phyloP scores from a whole-genome alignment of 148 eudicot species.

The Rhododendron ovatum region DNA sequence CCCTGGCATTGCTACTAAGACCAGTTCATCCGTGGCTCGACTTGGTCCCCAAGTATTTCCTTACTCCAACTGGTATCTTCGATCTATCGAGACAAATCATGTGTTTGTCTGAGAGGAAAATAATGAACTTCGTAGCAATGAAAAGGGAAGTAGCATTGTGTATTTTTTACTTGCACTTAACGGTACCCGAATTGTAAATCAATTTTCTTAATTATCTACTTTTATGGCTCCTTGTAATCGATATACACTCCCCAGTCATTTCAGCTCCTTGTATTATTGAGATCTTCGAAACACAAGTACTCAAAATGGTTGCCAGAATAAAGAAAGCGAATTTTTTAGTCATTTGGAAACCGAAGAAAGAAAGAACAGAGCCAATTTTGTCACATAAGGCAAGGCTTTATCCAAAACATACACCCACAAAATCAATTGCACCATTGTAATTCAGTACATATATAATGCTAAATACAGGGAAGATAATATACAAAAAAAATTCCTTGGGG shows the following conservation, averaged over 20 bases:
- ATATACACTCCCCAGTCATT: neutral
- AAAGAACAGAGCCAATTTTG: neutral
- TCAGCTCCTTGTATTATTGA: neutral
- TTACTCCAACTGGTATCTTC: neutral
- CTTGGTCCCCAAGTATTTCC: neutral
- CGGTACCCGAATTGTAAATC: neutral
- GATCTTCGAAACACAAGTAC: neutral
- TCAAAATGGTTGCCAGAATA: neutral
- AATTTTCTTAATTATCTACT: neutral
- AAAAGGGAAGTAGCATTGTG: neutral
- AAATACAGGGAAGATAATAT: conserved; percentile 13
- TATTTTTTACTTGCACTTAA: neutral
- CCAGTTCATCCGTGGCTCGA: neutral
- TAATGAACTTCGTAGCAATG: neutral
- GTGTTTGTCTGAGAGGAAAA: neutral
- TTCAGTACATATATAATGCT: conserved; percentile 14
- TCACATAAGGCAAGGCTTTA: neutral
- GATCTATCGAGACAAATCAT: neutral
- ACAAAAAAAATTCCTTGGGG: conserved; percentile 14
- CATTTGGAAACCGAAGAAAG: neutral
- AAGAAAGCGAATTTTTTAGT: neutral
- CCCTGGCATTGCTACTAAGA: neutral
- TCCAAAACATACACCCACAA: neutral
- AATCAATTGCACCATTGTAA: conserved; percentile 14
- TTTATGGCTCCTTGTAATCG: no score